Base-by-base conservation (phyloP, 805 yeast species). In the Lachancea kluyveri region DNA sequence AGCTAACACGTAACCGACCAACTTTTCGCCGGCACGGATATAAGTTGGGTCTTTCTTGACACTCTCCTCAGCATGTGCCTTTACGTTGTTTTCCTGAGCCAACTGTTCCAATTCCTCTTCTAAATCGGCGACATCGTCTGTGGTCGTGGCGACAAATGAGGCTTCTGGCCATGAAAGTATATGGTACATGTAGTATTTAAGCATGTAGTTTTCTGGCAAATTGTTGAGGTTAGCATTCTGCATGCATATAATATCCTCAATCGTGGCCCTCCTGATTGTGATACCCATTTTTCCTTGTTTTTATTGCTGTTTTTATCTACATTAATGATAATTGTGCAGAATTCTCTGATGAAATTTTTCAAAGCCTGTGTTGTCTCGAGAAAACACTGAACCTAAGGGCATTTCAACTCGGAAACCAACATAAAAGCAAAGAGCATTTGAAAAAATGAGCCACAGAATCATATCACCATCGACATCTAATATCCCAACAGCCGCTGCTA, bases 81-180 rank as follows among this genome's bases (percentile, higher is more conserved):
- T 25, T 30, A 31, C 21, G 29, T 24, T 46, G 1, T 40, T 36
- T 13, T 48, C 55, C 6, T 43, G 53, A 5, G 36, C 36, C 2
- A 40, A 46, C 1, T 46, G 27, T 11, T 27, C 42, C 9, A 35
- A 45, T 8, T 42, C 43, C 12, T 43, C 50, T 6, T 48, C 52
- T 7, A 35, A 36, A 5, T 37, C 46, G 1, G 51, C 48, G 9
- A 48, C 62, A 8, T 68, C 74, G 41, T 74, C 81, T 17, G 79
- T 74, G 2, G 92, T 79, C 1, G 90, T 80, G 11, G 98, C 98
- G 21, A 92, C 97, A 64, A 79, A 92, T 24, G 95, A 84, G 9
- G 94, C 94, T 56, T 90, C 95, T 2, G 98, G 98, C 98, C 98
- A 92, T 21, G 96, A 79, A 31, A 90, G 64, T 6, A 86, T 72